These are phyloP conservation scores for Protomyces inouyei DNA, from an alignment of 1,139 yeast genomes.

Conservation along the genomic window DNA sequence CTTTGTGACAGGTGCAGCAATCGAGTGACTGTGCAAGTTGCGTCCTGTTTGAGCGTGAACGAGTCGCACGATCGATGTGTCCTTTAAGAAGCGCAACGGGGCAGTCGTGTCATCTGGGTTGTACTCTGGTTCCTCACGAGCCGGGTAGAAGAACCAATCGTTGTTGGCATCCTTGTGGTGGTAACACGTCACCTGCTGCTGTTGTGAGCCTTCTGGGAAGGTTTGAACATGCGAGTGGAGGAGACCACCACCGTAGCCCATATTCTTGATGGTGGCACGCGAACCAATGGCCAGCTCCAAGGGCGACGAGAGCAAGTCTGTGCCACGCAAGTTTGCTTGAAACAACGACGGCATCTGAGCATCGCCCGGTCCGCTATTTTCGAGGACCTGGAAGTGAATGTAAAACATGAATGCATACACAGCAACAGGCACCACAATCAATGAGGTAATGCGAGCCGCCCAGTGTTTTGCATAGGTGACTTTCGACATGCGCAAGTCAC, in stretches of 20 bases:
- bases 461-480: conserved; percentile 58
- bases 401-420: conserved; percentile 70
- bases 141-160: conserved; percentile 80
- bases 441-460: conserved; percentile 58
- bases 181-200: conserved; percentile 94
- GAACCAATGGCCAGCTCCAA: conserved; percentile 82
- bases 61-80: conserved; percentile 73
- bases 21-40: conserved; percentile 82
- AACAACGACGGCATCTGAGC: conserved; percentile 94
- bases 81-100: conserved; percentile 52
- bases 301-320: conserved; percentile 79
- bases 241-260: conserved; percentile 86
- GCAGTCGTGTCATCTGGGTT: conserved; percentile 11
- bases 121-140: conserved; percentile 48
- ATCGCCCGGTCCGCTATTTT: conserved; percentile 89
- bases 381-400: conserved; percentile 69
- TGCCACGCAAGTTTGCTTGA: conserved; percentile 85
- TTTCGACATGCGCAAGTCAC: conserved; percentile 47
- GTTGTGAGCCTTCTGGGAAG: conserved; percentile 91
- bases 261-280: conserved; percentile 72
- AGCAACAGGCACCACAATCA: conserved; percentile 68
- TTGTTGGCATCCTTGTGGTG: conserved; percentile 89
- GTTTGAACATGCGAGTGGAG: conserved; percentile 92
- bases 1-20: conserved; percentile 73
- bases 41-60: conserved; percentile 78